A percentile compares a stretch with the other conserved stretches of the same genome.
phyloP scores from a whole-genome alignment of 345 rosid genomes.

The Lepidium africanum region DNA sequence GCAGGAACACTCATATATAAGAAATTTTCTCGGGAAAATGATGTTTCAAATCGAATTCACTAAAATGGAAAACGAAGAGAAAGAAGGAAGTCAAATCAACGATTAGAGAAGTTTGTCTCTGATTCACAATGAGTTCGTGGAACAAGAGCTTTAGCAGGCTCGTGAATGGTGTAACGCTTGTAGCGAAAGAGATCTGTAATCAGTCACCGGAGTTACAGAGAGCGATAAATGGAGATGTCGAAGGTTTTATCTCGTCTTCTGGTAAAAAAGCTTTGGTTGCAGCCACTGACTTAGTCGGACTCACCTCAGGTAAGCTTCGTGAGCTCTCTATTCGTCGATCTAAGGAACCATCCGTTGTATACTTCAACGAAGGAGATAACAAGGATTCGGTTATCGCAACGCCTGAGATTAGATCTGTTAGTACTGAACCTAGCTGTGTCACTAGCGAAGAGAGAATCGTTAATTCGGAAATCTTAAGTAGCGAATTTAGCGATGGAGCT shows the following conservation, averaged over 20 bases:
- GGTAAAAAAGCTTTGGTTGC: conserved; percentile 59
- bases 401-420: conserved; percentile 15
- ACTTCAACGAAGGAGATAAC: conserved; percentile 15
- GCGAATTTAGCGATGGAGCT: background rate
- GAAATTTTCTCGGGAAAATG: conserved; percentile 1
- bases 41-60: background rate
- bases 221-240: conserved; percentile 47
- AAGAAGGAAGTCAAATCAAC: background rate
- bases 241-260: conserved; percentile 45
- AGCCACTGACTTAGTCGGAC: conserved; percentile 75
- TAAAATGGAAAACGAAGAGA: background rate
- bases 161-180: conserved; percentile 55
- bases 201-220: conserved; percentile 41
- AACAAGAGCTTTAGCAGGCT: conserved; percentile 52
- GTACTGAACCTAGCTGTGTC: background rate
- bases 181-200: conserved; percentile 63
- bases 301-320: conserved; percentile 63
- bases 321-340: conserved; percentile 40
- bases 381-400: background rate
- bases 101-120: background rate
- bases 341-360: conserved; percentile 62
- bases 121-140: conserved; percentile 37
- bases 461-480: conserved; percentile 12
- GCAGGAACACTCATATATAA: background rate
- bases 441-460: conserved; percentile 5